Evolutionary conservation across 352 stramenopile genomes (phyloP).

Genomic region (Globisporangium irregulare): DNA sequence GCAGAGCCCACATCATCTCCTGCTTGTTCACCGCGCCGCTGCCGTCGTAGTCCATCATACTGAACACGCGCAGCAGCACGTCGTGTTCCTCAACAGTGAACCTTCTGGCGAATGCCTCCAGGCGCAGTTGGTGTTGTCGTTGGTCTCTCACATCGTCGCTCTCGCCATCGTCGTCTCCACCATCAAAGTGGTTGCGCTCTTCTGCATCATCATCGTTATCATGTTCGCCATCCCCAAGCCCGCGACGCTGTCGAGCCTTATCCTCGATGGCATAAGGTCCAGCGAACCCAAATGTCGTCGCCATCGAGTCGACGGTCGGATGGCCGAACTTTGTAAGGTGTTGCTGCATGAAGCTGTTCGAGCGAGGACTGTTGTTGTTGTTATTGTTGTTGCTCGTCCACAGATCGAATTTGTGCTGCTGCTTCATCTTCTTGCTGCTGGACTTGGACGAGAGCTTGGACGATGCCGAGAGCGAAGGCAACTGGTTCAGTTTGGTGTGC

Average conservation of each 20-base stretch:
- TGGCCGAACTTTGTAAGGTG: constrained; percentile 13
- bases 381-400: constrained; percentile 11
- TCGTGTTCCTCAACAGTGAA: constrained; percentile 39
- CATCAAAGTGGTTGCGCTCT: background rate
- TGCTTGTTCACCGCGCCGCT: constrained; percentile 62
- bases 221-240: background rate
- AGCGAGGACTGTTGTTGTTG: constrained; percentile 6
- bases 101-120: constrained; percentile 11
- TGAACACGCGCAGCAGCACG: constrained; percentile 45
- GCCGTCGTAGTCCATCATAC: constrained; percentile 59
- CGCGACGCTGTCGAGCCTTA: background rate
- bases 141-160: constrained; percentile 6
- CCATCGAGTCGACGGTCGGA: constrained; percentile 21
- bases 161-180: background rate
- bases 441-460: background rate
- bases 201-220: background rate
- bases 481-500: constrained; percentile 46
- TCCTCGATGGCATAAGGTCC: constrained; percentile 21
- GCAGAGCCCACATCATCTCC: constrained; percentile 65
- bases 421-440: constrained; percentile 3
- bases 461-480: constrained; percentile 35
- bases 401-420: background rate
- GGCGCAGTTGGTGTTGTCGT: background rate
- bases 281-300: constrained; percentile 23
- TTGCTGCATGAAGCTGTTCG: constrained; percentile 3